phyloP scores from a whole-genome alignment of 148 eudicot genomes.

The Camellia granthamiana region DNA sequence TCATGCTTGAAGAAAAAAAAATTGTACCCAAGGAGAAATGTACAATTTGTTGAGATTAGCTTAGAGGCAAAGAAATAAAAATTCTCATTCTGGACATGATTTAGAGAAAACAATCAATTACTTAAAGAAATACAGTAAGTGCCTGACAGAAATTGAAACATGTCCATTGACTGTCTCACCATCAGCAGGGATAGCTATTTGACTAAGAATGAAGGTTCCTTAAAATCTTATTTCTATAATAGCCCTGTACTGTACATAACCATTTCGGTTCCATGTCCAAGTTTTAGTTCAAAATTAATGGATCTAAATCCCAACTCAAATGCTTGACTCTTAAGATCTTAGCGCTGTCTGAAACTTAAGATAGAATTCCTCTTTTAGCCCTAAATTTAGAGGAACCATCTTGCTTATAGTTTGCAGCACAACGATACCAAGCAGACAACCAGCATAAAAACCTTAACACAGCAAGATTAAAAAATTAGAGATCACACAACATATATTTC shows the following conservation, averaged over 20 bases:
- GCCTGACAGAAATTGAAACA: background rate
- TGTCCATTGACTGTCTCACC: background rate
- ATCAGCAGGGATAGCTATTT: background rate
- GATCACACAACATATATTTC: background rate
- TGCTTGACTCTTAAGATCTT: background rate
- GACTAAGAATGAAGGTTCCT: background rate
- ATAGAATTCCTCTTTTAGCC: background rate
- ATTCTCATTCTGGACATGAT: no score
- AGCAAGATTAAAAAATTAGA: background rate
- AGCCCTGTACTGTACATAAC: background rate
- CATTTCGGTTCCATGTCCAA: background rate
- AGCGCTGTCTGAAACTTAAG: background rate
- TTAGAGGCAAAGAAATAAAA: no score
- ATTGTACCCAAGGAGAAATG: no score
- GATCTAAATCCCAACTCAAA: background rate
- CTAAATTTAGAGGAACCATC: background rate
- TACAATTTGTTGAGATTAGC: no score
- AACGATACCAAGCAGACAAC: background rate
- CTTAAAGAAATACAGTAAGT: background rate
- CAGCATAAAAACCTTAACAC: background rate
- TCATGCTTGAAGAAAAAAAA: no score
- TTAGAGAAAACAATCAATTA: background rate
- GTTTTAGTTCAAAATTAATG: background rate
- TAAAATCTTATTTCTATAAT: background rate
- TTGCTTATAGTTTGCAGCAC: constrained; percentile 5